These are phyloP conservation scores for Podaxis carcinomalis DNA, from an alignment of 768 basidiomycete genomes.

Conservation along the genomic window DNA sequence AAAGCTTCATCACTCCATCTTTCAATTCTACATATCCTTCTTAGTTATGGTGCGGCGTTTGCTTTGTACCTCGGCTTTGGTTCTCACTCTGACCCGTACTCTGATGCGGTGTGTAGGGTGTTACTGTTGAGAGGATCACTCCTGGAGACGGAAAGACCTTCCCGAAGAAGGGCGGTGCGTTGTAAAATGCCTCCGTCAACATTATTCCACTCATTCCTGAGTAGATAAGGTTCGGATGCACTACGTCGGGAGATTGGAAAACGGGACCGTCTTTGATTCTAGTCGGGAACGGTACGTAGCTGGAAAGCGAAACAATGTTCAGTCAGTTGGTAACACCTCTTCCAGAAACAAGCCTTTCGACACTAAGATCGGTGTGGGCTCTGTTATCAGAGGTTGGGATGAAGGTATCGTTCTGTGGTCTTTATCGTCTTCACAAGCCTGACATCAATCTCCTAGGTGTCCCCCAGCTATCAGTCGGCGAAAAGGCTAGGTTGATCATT, in stretches of 20 bases:
- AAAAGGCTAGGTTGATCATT: conserved; percentile 65
- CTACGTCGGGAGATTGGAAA: conserved; percentile 66
- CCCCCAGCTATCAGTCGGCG: conserved; percentile 67
- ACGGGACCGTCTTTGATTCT: conserved; percentile 71
- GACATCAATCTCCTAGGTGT: conserved; percentile 46
- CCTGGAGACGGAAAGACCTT: conserved; percentile 59
- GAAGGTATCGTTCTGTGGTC: conserved; percentile 50
- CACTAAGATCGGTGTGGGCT: conserved; percentile 72
- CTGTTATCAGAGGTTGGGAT: conserved; percentile 90
- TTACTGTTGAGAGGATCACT: conserved; percentile 54
- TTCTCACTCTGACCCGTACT: not conserved
- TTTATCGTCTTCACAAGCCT: not conserved
- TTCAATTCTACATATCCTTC: not conserved
- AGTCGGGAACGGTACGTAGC: conserved; percentile 64
- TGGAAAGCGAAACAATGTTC: not conserved
- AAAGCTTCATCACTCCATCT: not conserved
- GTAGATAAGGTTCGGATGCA: conserved; percentile 72
- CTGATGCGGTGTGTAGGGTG: conserved; percentile 46
- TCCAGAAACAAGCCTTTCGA: conserved; percentile 54
- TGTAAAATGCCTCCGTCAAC: no score
- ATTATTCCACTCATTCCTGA: conserved; percentile 8
- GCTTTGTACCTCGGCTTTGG: not conserved
- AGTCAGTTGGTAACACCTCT: not conserved
- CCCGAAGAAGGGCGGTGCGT: conserved; percentile 71
- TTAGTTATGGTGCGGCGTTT: not conserved